A percentile compares a stretch with the other conserved stretches of the same genome.
These are phyloP conservation scores for Microcera coccophila DNA, from an alignment of 2,329 filamentous ascomycete species.

Conservation along the genomic window DNA sequence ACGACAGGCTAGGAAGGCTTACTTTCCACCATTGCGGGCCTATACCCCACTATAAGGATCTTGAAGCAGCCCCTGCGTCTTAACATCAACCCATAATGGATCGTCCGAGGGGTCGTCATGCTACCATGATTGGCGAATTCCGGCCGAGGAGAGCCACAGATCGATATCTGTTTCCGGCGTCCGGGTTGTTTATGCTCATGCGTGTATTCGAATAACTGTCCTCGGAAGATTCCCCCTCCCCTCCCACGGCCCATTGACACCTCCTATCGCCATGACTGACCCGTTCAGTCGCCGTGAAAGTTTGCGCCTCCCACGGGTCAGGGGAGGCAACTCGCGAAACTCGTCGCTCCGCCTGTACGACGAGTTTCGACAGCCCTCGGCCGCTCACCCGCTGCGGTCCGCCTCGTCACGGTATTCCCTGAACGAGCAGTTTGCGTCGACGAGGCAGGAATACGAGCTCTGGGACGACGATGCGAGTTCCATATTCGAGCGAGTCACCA, in stretches of 20 bases:
- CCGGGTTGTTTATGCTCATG: slow-evolving; percentile 8
- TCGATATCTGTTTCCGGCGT: neutral
- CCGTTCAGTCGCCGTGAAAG: slow-evolving; percentile 24
- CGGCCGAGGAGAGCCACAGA: neutral
- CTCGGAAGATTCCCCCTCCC: neutral
- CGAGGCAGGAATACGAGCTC: slow-evolving; percentile 44
- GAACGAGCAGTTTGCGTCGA: slow-evolving; percentile 46
- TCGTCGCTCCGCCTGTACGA: slow-evolving; percentile 24
- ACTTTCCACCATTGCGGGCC: no score
- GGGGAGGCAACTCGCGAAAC: slow-evolving; percentile 16
- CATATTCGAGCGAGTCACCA: slow-evolving; percentile 34
- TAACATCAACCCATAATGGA: slow-evolving; percentile 4
- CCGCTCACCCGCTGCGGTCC: slow-evolving; percentile 30
- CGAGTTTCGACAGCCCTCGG: slow-evolving; percentile 18
- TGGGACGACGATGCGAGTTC: slow-evolving; percentile 47
- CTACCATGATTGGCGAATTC: slow-evolving; percentile 22
- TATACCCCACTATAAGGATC: no score
- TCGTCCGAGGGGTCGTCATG: slow-evolving; percentile 16
- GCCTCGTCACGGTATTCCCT: slow-evolving; percentile 45
- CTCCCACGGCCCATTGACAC: no score
- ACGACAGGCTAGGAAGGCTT: no score
- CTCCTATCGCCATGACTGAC: slow-evolving; percentile 23
- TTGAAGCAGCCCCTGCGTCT: slow-evolving; percentile 2
- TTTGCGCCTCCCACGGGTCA: slow-evolving; percentile 27
- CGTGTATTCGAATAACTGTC: no score